Evolutionary conservation across 495 filamentous ascomycete genomes (phyloP), one percentile per base, ranked within the genome.

Genomic region (Talaromyces liani): DNA sequence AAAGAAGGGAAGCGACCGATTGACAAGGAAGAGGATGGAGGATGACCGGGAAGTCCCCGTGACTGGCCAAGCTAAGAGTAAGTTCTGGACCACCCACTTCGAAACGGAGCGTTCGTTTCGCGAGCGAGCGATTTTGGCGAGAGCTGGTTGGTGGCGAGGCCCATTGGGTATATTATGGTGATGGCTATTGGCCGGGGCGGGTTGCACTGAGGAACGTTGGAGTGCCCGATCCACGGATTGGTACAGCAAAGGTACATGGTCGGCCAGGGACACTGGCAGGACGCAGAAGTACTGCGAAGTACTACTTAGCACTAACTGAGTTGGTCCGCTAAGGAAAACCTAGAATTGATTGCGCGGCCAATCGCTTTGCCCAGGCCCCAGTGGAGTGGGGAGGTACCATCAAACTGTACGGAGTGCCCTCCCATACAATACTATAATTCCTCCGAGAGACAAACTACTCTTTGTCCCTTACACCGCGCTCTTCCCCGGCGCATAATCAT

Each of bases 11-110:
- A 39, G 36, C 29, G 29, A 27, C 27, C 36, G 14, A 41, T 16
- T 16, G 36, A 41, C n/a, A 49, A 49, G 45, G 73, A 60, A 71
- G 33, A 12, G 25, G 68, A 70, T 66, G 66, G 69, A 70, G 64
- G 65, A 58, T 33, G 56, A 34, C 25, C 56, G 56, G 12, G 56
- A n/a, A 9, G 39, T 12, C n/a, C 45, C 45, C 45, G 45, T 49
- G 45, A 49, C 45, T 49, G 36, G 36, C 10, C 6, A 36, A 27
- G 27, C 22, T 24, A 24, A 24, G 22, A 24, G 1, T 24, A 12
- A n/a, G 41, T 47, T 47, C 41, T 47, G 41, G 41, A n/a, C 41
- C 31, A 9, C 31, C 31, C 31, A 33, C 24, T 20, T 56, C 24
- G 24, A 31, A 56, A 25, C 24, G 14, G 54, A 56, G 29, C 24